A percentile compares a stretch with the other conserved stretches of the same genome.
phyloP scores from a whole-genome alignment of 2,329 filamentous ascomycete genomes.

The Daldinia sp. region DNA sequence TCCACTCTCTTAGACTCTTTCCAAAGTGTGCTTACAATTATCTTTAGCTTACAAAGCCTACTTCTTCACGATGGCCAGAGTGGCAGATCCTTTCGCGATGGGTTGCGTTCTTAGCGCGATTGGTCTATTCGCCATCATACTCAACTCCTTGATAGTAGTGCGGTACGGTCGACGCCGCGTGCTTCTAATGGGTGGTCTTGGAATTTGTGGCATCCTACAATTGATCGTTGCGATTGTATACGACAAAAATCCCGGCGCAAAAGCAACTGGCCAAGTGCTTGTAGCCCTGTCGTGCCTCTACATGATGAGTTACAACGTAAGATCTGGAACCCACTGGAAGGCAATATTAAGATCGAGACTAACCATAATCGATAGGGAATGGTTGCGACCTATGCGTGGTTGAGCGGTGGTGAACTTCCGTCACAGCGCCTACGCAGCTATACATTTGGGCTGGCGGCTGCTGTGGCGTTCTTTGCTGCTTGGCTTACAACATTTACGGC shows the following conservation, averaged over 20 bases:
- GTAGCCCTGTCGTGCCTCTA: slow-evolving; percentile 62
- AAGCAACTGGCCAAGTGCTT: slow-evolving; percentile 56
- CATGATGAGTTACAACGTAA: slow-evolving; percentile 62
- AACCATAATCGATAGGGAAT: slow-evolving; percentile 52
- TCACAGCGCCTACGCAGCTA: slow-evolving; percentile 65
- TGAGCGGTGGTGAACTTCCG: slow-evolving; percentile 65
- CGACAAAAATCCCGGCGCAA: slow-evolving; percentile 53
- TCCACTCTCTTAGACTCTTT: neutral
- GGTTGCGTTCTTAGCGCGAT: slow-evolving; percentile 62
- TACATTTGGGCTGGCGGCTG: slow-evolving; percentile 63
- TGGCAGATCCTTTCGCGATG: slow-evolving; percentile 64
- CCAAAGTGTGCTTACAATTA: slow-evolving; percentile 1
- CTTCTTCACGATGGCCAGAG: slow-evolving; percentile 66
- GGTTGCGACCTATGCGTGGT: slow-evolving; percentile 64
- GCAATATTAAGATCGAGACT: neutral
- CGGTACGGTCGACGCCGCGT: slow-evolving; percentile 62
- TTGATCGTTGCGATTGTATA: slow-evolving; percentile 64
- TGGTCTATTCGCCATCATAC: slow-evolving; percentile 62
- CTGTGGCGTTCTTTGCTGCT: slow-evolving; percentile 62
- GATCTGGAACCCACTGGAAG: slow-evolving; percentile 33
- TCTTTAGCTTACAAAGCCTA: slow-evolving; percentile 62
- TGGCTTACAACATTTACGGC: slow-evolving; percentile 66
- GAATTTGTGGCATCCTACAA: slow-evolving; percentile 62
- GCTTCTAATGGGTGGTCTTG: slow-evolving; percentile 61
- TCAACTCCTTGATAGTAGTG: slow-evolving; percentile 62